Conservation (phyloP, 169 alveolate species). For the Plasmodium relictum region DNA sequence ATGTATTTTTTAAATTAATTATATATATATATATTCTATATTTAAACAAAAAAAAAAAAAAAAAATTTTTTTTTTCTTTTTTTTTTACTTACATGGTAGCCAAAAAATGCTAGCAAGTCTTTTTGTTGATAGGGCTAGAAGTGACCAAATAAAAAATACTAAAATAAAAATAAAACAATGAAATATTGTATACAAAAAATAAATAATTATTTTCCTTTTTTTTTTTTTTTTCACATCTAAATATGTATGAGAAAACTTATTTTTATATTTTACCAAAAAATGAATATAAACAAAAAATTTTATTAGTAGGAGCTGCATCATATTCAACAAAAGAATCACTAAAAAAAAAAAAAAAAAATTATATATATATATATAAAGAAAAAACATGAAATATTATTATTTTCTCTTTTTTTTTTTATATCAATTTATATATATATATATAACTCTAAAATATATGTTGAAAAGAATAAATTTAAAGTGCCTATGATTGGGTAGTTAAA, state of each 20-base stretch:
- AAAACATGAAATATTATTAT: background rate
- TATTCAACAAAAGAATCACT: constrained; percentile 30
- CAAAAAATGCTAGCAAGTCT: constrained; percentile 11
- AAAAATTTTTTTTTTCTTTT: constrained; percentile 2
- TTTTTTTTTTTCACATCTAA: background rate
- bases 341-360: constrained; percentile 2
- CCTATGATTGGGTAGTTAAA: background rate
- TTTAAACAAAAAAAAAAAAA: background rate
- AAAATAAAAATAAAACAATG: background rate
- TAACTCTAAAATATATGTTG: constrained; percentile 21
- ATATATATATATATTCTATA: no score
- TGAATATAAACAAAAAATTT: constrained; percentile 28
- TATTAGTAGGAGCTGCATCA: constrained; percentile 59
- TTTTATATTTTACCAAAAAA: constrained; percentile 11
- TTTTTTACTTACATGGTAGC: constrained; percentile 23
- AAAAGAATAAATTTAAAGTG: constrained; percentile 1
- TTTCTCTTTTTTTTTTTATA: background rate
- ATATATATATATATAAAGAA: background rate
- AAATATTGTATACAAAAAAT: background rate
- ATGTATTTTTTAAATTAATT: no score
- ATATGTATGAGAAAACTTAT: background rate
- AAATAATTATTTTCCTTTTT: background rate
- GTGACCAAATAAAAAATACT: constrained; percentile 39
- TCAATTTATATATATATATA: background rate
- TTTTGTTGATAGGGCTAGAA: constrained; percentile 15